phyloP scores from a whole-genome alignment of 2,329 filamentous ascomycete genomes.

The Hymenoscyphus fraxineus region DNA sequence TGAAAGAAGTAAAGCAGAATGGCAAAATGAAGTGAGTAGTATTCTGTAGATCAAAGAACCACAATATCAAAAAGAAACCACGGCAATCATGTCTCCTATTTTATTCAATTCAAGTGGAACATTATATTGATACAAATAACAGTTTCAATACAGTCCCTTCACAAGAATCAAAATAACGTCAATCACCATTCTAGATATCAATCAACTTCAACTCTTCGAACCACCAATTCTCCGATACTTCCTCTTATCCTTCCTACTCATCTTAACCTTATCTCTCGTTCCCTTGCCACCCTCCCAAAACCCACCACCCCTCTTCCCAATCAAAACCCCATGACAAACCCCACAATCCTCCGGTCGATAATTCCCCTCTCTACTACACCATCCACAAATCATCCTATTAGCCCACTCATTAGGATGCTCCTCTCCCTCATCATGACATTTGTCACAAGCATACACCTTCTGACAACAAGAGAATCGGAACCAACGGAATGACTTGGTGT shows the following conservation, averaged over 20 bases:
- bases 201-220: slow-evolving; percentile 7
- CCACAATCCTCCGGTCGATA: slow-evolving; percentile 73
- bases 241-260: slow-evolving; percentile 73
- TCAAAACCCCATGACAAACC: slow-evolving; percentile 66
- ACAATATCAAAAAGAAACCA: neutral
- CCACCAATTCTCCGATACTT: slow-evolving; percentile 62
- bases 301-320: slow-evolving; percentile 61
- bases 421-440: slow-evolving; percentile 69
- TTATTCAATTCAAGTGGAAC: neutral
- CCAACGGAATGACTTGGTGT: slow-evolving; percentile 58
- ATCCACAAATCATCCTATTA: slow-evolving; percentile 78
- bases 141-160: neutral
- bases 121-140: neutral
- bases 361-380: slow-evolving; percentile 75
- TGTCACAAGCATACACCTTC: slow-evolving; percentile 59
- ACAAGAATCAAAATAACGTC: neutral
- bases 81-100: neutral
- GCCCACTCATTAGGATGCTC: slow-evolving; percentile 78
- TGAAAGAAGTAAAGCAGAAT: neutral
- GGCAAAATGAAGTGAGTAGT: too few species aligned
- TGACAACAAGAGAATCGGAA: slow-evolving; percentile 62
- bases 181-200: neutral
- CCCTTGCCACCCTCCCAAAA: slow-evolving; percentile 89
- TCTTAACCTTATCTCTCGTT: slow-evolving; percentile 65
- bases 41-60: neutral